Conservation (phyloP, 2,329 filamentous ascomycete species). For the Colletotrichum tamarilloi region DNA sequence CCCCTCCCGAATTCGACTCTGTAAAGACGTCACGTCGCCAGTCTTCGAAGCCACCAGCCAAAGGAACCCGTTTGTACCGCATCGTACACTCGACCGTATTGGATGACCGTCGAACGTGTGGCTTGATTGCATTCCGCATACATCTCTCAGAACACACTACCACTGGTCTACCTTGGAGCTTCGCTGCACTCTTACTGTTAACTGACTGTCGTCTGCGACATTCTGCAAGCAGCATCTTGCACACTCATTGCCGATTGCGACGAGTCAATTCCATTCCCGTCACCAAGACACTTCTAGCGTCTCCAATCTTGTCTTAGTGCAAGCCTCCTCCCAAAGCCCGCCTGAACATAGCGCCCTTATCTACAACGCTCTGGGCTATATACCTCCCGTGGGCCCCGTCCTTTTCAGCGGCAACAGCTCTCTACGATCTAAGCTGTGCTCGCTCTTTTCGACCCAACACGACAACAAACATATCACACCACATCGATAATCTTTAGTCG, state of each 20-base stretch:
- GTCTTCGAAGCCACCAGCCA: constrained; percentile 5
- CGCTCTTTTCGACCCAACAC: not conserved
- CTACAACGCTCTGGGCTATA: constrained; percentile 32
- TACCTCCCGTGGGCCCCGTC: constrained; percentile 28
- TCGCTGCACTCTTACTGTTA: constrained; percentile 14
- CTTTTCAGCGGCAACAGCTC: not conserved
- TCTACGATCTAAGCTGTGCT: not conserved
- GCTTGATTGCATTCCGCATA: constrained; percentile 34
- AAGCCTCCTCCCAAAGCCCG: constrained; percentile 22
- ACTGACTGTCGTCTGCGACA: constrained; percentile 14
- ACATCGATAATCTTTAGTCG: not conserved
- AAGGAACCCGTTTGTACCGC: not conserved
- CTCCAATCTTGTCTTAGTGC: constrained; percentile 25
- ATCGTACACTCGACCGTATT: not conserved
- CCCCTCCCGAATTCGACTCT: not conserved
- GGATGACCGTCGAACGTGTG: constrained; percentile 21
- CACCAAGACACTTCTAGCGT: constrained; percentile 35
- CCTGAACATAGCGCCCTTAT: constrained; percentile 2
- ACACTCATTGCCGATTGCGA: constrained; percentile 29
- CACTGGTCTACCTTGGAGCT: constrained; percentile 13
- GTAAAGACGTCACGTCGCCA: constrained; percentile 26
- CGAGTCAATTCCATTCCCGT: constrained; percentile 37
- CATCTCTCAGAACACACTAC: constrained; percentile 27
- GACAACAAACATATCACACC: not conserved
- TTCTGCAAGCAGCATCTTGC: constrained; percentile 33